Base-by-base conservation (phyloP, 1,284 basidiomycete genomes). In the Tilletia indica region DNA sequence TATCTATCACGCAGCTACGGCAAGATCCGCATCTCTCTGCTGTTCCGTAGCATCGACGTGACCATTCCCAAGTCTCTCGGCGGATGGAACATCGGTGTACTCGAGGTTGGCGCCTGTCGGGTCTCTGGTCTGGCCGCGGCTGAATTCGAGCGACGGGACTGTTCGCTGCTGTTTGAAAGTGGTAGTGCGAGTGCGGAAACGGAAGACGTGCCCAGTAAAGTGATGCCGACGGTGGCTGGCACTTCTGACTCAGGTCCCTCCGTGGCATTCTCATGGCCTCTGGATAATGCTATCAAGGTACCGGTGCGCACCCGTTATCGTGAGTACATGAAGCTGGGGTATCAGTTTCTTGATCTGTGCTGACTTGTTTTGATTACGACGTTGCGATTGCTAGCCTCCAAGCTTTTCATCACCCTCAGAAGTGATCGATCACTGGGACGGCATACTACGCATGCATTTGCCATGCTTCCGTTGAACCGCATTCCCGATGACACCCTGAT, bases 21-120 rank as follows among this genome's bases (percentile, higher is more conserved):
- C 47, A 78, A 79, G 71, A 80, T 82, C 42, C 72, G 74, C 1
- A 64, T 82, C 68, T 79, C 78, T 3, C 58, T 82, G 3, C 56
- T 81, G 12, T 82, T 79, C 73, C 77, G 79, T 21, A 74, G 75
- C 51, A 68, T 82, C 49, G 79, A 80, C 70, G 49, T 80, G 4
- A 72, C 71, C 4, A 73, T 81, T 14, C 81, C 81, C 0, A 70
- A 72, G n/a, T 75, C 79, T 21, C 68, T 82, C 51, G 71, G 74
- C 19, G 81, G 81, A 0, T 82, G 81, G 81, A 79, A 80, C 49
- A 68, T 82, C 3, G 81, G 81, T 36, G 67, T 79, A 6, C 67
- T 82, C 14, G 78, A 81, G 67, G 61, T 82, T 2, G 72, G 68
- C 12, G 73, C 69, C 39, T 63, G 74, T 72, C 74, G 74, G 51